Evolutionary conservation across 257 asterid genomes (phyloP), one percentile per base, ranked within the genome.

Genomic region (Capsicum baccatum): DNA sequence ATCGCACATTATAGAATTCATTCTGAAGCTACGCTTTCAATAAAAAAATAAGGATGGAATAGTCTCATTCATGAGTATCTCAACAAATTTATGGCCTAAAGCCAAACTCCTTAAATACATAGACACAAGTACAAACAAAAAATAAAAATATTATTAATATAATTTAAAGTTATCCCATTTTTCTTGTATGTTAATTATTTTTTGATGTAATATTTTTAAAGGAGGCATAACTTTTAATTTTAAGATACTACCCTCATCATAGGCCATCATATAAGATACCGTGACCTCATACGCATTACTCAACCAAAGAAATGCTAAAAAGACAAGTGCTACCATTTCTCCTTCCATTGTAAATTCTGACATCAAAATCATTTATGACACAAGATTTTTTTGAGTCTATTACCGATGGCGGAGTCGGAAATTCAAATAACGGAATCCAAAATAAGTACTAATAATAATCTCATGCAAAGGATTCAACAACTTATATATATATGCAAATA

Each of bases 221-320:
- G 33, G 33, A 26, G 33, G 33, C 33, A 26, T 26, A 26, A 1
- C 33, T 26, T 26, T 26, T 26, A 26, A 26, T 26, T 26, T 26
- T 26, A 26, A 26, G 33, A 26, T 1, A 26, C 33, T 26, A 26
- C 98, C 97, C 85, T 87, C 91, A 67, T 92, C 96, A 69, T 91
- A 92, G 60, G 90, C 92, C 89, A 88, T 89, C 93, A 90, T 89
- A 84, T 95, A 94, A 3, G 94, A 92, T 10, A 85, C 92, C 3
- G 97, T 87, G 44, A 89, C 91, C 66, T 90, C 93, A 73, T 76
- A 81, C 85, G 86, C 86, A 44, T 78, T 86, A 67, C 83, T 73
- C 48, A 17, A 26, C 16, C 80, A 85, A 87, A 91, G 67, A 59
- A 83, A 44, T 80, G 84, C 67, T 83, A 82, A 81, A 5, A 88